Evolutionary conservation across 257 asterid genomes (phyloP).

Genomic region (Nicotiana obtusifolia): DNA sequence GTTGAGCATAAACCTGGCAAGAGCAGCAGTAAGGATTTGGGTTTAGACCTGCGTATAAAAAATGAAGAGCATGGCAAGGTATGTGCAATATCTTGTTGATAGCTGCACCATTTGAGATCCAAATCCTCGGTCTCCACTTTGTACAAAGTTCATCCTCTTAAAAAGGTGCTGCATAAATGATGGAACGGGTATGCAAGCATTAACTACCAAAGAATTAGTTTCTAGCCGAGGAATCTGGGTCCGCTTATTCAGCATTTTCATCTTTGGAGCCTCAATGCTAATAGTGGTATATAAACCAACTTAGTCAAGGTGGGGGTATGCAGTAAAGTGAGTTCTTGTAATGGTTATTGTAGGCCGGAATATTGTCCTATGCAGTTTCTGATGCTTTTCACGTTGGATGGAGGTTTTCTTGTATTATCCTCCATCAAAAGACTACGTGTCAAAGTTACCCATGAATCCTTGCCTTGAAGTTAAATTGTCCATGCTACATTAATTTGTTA

Average conservation of each 20-base stretch:
- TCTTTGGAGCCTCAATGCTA: not conserved
- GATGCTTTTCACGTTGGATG: not conserved
- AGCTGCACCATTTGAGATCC: not conserved
- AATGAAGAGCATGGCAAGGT: not conserved
- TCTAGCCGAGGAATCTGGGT: not conserved
- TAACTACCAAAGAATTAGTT: not conserved
- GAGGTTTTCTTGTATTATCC: not conserved
- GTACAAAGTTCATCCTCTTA: not conserved
- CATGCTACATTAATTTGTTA: not conserved
- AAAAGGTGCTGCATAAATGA: not conserved
- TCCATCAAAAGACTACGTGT: not conserved
- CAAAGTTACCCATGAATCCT: not conserved
- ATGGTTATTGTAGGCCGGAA: not conserved
- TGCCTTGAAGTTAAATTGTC: not conserved
- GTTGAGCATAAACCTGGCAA: not conserved
- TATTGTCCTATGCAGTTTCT: not conserved
- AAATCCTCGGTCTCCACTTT: not conserved
- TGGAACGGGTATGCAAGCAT: not conserved
- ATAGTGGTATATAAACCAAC: not conserved
- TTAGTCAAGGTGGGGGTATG: not conserved
- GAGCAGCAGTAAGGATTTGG: not conserved
- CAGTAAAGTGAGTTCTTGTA: not conserved
- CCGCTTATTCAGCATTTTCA: not conserved
- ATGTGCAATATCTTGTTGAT: not conserved
- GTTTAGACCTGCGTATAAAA: not conserved